phyloP scores from a whole-genome alignment of 768 basidiomycete species.

The Boletus sp. region DNA sequence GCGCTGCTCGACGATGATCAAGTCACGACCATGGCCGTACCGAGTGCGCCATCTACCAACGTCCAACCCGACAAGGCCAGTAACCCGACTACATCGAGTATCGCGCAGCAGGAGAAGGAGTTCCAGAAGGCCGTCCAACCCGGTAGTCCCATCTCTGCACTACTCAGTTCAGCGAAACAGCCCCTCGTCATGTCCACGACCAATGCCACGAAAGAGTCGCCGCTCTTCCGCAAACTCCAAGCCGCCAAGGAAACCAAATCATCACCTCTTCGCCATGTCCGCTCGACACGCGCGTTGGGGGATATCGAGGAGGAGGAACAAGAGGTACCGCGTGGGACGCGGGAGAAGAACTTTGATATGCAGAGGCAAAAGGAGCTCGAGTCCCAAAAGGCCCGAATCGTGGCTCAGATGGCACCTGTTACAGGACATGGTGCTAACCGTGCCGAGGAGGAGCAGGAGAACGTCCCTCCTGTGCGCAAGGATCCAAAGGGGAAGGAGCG shows the following conservation, averaged over 20 bases:
- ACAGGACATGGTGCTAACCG: conserved; percentile 25
- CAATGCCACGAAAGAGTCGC: conserved; percentile 34
- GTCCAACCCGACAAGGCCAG: conserved; percentile 17
- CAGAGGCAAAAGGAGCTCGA: conserved; percentile 72
- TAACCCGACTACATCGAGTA: conserved; percentile 53
- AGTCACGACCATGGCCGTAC: conserved; percentile 40
- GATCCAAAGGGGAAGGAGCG: conserved; percentile 33
- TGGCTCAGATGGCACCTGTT: conserved; percentile 84
- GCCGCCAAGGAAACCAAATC: conserved; percentile 48
- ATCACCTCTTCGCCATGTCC: conserved; percentile 49
- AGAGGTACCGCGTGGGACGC: conserved; percentile 37
- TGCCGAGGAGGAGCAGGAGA: conserved; percentile 36
- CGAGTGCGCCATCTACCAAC: conserved; percentile 31
- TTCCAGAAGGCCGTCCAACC: conserved; percentile 96
- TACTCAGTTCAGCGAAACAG: conserved; percentile 85
- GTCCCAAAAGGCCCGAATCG: conserved; percentile 88
- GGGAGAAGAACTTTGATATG: conserved; percentile 39
- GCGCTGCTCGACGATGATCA: conserved; percentile 66
- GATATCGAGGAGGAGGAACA: conserved; percentile 46
- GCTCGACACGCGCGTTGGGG: conserved; percentile 40
- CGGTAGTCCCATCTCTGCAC: conserved; percentile 87
- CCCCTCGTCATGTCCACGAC: conserved; percentile 73
- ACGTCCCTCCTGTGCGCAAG: conserved; percentile 30
- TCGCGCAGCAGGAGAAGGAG: conserved; percentile 89
- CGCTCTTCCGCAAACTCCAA: conserved; percentile 51